These are phyloP conservation scores for Luzula sylvatica DNA, from an alignment of 176 grass and related monocot genomes.

Conservation along the genomic window DNA sequence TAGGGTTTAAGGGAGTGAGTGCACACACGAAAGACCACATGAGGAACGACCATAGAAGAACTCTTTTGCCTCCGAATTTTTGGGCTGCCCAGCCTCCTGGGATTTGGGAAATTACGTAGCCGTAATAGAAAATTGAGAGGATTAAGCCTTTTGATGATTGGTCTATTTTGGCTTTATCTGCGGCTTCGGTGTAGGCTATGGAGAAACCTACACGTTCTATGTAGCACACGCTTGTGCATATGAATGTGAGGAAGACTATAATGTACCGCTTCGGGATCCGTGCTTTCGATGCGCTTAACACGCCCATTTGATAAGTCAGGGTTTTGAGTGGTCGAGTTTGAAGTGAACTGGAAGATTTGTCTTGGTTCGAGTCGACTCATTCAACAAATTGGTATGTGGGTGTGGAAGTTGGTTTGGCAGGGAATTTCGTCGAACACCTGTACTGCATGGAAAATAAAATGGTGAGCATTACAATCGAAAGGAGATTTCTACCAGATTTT, in stretches of 20 bases:
- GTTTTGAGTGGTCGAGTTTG: no score
- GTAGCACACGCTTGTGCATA: slow-evolving; percentile 83
- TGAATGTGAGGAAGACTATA: slow-evolving; percentile 64
- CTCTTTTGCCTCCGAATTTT: slow-evolving; percentile 50
- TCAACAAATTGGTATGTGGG: background rate
- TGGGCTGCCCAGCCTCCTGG: slow-evolving; percentile 79
- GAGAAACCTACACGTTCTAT: slow-evolving; percentile 71
- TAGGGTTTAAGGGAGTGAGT: slow-evolving; percentile 60
- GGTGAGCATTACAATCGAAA: background rate
- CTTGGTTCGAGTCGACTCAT: background rate
- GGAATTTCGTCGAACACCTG: slow-evolving; percentile 4
- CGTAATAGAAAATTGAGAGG: slow-evolving; percentile 63
- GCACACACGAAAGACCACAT: slow-evolving; percentile 77
- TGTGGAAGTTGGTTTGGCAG: background rate
- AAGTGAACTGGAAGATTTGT: background rate
- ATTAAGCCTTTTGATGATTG: slow-evolving; percentile 67
- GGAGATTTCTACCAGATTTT: background rate
- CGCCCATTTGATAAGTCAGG: background rate
- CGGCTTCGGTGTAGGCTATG: slow-evolving; percentile 56
- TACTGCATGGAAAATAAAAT: background rate
- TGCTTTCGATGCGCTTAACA: slow-evolving; percentile 15
- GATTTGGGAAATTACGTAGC: slow-evolving; percentile 72
- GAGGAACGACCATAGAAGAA: slow-evolving; percentile 56
- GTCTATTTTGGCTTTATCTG: slow-evolving; percentile 40
- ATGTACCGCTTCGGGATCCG: slow-evolving; percentile 60